A percentile compares a stretch with the other conserved stretches of the same genome.
These are phyloP conservation scores for Toxoplasma gondii DNA, from an alignment of 169 alveolate genomes.

Conservation along the genomic window DNA sequence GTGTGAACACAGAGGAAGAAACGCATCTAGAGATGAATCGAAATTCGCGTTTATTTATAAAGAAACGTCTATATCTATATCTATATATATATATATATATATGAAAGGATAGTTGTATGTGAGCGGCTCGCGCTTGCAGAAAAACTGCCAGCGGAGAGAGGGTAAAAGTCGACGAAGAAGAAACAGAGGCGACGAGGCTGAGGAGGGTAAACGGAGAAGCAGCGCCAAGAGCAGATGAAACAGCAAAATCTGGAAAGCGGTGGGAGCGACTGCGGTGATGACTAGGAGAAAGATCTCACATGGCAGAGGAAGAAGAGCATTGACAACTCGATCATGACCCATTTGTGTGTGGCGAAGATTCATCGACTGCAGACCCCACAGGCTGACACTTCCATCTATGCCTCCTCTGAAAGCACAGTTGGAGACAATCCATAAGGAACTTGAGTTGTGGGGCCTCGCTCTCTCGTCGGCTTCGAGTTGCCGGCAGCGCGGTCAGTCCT, in stretches of 20 bases:
- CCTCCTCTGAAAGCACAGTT: neutral
- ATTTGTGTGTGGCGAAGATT: neutral
- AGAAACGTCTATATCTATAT: neutral
- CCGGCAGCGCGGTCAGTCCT: no score
- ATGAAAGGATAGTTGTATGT: neutral
- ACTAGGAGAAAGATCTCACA: neutral
- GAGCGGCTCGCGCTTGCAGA: no score
- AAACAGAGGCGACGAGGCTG: no score
- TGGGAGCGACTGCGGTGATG: no score
- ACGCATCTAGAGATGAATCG: neutral
- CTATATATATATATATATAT: neutral
- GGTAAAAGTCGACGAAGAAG: no score
- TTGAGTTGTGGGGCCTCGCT: no score
- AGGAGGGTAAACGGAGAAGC: no score
- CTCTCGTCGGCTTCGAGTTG: no score
- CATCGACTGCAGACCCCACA: neutral
- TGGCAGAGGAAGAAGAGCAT: neutral
- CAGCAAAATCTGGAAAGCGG: no score
- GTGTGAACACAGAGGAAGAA: neutral
- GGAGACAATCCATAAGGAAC: neutral
- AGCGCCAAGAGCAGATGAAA: no score
- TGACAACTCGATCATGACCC: neutral
- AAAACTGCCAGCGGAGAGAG: no score
- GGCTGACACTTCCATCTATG: neutral
- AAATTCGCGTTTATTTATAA: neutral